A percentile compares a stretch with the other conserved stretches of the same genome.
phyloP scores from a whole-genome alignment of 169 alveolate genomes.

The Plasmodium gonderi region DNA sequence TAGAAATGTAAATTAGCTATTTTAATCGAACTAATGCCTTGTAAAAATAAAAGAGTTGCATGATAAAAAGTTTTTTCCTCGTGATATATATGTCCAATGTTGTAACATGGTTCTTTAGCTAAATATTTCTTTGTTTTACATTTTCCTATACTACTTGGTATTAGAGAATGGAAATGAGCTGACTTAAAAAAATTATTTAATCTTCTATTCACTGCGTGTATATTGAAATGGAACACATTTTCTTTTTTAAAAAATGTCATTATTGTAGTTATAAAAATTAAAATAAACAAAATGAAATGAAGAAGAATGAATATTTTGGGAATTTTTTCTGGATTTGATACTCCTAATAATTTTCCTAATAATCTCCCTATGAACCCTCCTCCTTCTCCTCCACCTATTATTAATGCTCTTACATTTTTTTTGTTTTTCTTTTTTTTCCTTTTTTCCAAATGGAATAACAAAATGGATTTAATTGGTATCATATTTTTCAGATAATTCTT shows the following conservation, averaged over 20 bases:
- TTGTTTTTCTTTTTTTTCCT: conserved; percentile 15
- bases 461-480: conserved; percentile 46
- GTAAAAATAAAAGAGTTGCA: conserved; percentile 64
- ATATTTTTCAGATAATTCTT: not conserved
- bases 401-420: not conserved
- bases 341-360: not conserved
- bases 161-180: conserved; percentile 17
- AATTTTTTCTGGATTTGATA: not conserved
- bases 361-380: not conserved
- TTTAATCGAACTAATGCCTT: conserved; percentile 45
- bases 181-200: conserved; percentile 35
- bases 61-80: conserved; percentile 71
- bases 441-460: conserved; percentile 38
- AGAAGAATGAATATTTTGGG: not conserved
- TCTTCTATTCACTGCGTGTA: conserved; percentile 30
- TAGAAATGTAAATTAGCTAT: conserved; percentile 26
- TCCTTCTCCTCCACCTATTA: not conserved
- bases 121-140: conserved; percentile 55
- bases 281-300: conserved; percentile 13
- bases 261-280: not conserved
- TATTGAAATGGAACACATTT: conserved; percentile 3
- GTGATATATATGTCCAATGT: conserved; percentile 55
- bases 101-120: conserved; percentile 65
- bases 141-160: conserved; percentile 55
- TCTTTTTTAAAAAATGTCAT: conserved; percentile 37